Percentiles rank a stretch among this genome's conserved stretches.
Conservation (phyloP, 805 yeast species). For the Starmerella asiatica region DNA sequence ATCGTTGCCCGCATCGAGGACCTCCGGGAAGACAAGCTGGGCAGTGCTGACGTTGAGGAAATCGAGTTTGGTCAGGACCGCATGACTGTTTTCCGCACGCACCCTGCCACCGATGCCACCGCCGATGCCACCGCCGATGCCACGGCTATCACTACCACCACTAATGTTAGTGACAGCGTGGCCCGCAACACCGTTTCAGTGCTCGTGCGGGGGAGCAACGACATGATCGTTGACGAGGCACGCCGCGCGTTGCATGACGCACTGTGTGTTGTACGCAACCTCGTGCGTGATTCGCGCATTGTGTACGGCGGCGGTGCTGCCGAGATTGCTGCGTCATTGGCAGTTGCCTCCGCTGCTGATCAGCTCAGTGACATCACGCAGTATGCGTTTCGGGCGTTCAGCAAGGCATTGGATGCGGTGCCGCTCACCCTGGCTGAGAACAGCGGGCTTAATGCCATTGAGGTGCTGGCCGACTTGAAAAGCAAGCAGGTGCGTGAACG, state of each 20-base stretch:
- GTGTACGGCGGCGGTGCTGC: conserved; percentile 99
- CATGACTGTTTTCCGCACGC: conserved; percentile 87
- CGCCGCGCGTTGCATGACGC: conserved; percentile 94
- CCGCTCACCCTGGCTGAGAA: conserved; percentile 95
- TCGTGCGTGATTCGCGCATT: conserved; percentile 78
- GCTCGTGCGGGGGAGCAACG: conserved; percentile 87
- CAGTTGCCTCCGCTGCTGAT: conserved; percentile 84
- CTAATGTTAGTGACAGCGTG: background rate
- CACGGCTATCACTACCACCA: conserved; percentile 27
- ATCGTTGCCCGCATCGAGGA: conserved; percentile 97
- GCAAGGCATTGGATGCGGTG: conserved; percentile 77
- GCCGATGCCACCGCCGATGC: conserved; percentile 25
- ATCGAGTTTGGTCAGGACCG: conserved; percentile 89
- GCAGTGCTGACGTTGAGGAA: conserved; percentile 81
- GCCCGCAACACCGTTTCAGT: conserved; percentile 74
- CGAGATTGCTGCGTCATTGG: conserved; percentile 84
- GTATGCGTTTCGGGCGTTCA: conserved; percentile 92
- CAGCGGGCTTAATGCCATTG: conserved; percentile 90
- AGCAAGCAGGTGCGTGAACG: conserved; percentile 68
- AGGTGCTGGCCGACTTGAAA: conserved; percentile 70
- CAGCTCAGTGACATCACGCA: conserved; percentile 90
- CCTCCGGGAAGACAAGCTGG: conserved; percentile 65
- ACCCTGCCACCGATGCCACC: conserved; percentile 23
- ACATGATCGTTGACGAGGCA: conserved; percentile 96
- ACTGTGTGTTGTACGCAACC: conserved; percentile 90